Base-by-base conservation (phyloP, 2,329 filamentous ascomycete genomes). In the Leptographium procerum region DNA sequence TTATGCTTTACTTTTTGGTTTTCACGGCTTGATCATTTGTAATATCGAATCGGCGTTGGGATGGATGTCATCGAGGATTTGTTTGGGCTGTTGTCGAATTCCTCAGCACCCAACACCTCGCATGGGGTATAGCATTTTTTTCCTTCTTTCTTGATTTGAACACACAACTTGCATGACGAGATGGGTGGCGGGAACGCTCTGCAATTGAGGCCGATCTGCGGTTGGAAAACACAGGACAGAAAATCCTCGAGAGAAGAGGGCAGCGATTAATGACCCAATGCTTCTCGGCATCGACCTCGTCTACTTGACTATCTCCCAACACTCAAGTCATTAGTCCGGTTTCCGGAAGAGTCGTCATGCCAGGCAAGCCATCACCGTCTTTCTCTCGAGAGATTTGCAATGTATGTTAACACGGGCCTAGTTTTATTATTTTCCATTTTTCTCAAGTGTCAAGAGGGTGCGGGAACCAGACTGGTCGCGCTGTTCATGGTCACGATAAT, bases 361-460 rank as follows among this genome's bases (percentile, higher is more conserved):
- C 78, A 82, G 80, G 80, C 81, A 82, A 80, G 81, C 81, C 79
- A 83, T 83, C 82, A 83, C 85, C 82, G 81, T 85, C 82, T 83
- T 85, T 81, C 77, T 79, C 52, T 57, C 75, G 73, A 73, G 70
- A 69, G 68, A 24, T 70, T 66, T 67, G 68, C 73, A 72, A 82
- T 86, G 83, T 86, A 86, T 77, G 82, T 85, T 85, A 85, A 84
- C 75, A 67, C 72, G 70, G 64, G 66, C 69, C 68, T 59, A 61
- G 61, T 56, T 59, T 56, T 55, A n/a, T 22, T 26, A 31, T 55
- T 10, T 33, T 22, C 47, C 34, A 16, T 19, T 56, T 22, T 59
- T 36, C 29, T 26, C 29, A 9, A 10, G 52, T 58, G 26, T 34
- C 33, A 45, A 43, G 26, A 53, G 57, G 19, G 31, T 34, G 40